Conservation (phyloP, 2,329 filamentous ascomycete species). For the Lecanoromycetidae sp. region DNA sequence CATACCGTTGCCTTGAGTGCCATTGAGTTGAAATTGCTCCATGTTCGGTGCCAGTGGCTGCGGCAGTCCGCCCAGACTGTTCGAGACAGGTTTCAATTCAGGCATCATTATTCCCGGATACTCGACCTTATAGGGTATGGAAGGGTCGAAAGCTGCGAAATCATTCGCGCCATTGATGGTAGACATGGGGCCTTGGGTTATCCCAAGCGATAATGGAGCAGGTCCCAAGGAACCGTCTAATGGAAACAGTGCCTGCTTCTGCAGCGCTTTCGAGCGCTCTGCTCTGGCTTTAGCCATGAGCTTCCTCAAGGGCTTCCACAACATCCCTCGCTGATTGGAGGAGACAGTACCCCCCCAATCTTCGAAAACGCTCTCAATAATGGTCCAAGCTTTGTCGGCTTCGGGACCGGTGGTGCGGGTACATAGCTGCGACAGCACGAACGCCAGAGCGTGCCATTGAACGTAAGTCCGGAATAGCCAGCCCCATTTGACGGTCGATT, state of each 20-base stretch:
- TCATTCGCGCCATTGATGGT: constrained; percentile 5
- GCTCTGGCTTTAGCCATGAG: constrained; percentile 47
- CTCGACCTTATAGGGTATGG: neutral
- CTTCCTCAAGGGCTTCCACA: constrained; percentile 52
- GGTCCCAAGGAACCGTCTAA: constrained; percentile 18
- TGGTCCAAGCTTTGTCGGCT: constrained; percentile 49
- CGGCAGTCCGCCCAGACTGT: neutral
- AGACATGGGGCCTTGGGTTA: constrained; percentile 7
- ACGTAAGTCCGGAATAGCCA: constrained; percentile 55
- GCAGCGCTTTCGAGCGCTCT: constrained; percentile 40
- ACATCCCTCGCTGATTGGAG: constrained; percentile 40
- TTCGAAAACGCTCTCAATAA: constrained; percentile 37
- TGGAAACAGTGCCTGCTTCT: constrained; percentile 21
- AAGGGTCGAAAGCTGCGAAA: constrained; percentile 5
- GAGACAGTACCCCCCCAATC: constrained; percentile 25
- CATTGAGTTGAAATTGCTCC: neutral
- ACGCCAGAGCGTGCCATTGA: constrained; percentile 54
- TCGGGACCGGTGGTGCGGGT: constrained; percentile 43
- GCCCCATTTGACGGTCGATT: constrained; percentile 48
- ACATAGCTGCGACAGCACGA: constrained; percentile 48
- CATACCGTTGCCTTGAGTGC: no score
- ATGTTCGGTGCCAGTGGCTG: constrained; percentile 3
- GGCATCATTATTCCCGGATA: neutral
- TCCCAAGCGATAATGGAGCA: neutral
- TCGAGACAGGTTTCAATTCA: neutral